Conservation (phyloP, 768 basidiomycete species). For the Daedaleopsis sinensis region DNA sequence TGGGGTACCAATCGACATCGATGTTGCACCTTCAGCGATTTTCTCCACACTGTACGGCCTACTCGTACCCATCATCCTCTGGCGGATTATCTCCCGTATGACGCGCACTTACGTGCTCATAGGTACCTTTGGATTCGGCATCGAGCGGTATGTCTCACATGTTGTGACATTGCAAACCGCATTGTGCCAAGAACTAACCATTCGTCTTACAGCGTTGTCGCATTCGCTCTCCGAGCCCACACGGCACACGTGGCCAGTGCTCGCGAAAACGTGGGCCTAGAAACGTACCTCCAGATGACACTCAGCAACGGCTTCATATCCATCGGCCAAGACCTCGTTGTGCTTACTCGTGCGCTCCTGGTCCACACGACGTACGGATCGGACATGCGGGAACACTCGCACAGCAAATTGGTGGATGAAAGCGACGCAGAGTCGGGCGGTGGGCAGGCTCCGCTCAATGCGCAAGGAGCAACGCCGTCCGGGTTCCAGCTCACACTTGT, state of each 20-base stretch:
- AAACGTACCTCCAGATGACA: conserved; percentile 26
- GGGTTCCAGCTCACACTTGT: not conserved
- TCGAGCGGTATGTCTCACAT: conserved; percentile 39
- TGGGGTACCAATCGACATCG: conserved; percentile 40
- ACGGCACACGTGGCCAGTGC: conserved; percentile 21
- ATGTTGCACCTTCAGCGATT: conserved; percentile 47
- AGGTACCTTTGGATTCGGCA: conserved; percentile 35
- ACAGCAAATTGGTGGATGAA: not conserved
- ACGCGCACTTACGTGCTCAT: conserved; percentile 40
- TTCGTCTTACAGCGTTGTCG: conserved; percentile 17
- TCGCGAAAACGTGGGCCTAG: conserved; percentile 17
- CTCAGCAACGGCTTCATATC: conserved; percentile 18
- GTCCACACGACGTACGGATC: conserved; percentile 8
- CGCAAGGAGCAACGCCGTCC: not conserved
- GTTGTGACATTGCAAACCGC: not conserved
- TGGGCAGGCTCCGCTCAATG: not conserved
- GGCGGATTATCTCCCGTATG: conserved; percentile 37
- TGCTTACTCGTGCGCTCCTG: conserved; percentile 13
- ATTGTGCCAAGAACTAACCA: not conserved
- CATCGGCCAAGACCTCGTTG: conserved; percentile 16
- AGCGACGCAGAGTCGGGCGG: not conserved
- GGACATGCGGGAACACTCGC: not conserved
- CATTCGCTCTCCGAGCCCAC: conserved; percentile 26
- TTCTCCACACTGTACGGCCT: conserved; percentile 43
- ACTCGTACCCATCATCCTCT: conserved; percentile 39